A percentile compares a stretch with the other conserved stretches of the same genome.
Conservation (phyloP, 345 rosid genomes). For the Bruguiera sexangula region DNA sequence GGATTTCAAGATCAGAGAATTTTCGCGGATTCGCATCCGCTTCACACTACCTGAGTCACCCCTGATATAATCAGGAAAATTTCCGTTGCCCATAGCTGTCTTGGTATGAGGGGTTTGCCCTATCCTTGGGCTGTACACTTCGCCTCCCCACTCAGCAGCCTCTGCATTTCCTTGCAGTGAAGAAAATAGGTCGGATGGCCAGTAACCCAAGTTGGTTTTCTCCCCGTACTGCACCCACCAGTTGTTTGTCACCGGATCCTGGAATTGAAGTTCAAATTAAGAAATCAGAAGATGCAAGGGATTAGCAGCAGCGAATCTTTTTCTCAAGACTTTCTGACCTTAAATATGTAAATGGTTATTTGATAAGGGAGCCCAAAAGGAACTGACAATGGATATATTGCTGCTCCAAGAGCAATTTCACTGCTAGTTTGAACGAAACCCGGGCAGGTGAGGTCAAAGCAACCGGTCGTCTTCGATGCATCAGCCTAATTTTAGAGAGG, state of each 20-base stretch:
- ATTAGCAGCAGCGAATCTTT: neutral
- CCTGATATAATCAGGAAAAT: conserved; percentile 25
- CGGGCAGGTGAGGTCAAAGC: conserved; percentile 58
- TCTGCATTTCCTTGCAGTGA: conserved; percentile 31
- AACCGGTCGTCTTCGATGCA: conserved; percentile 46
- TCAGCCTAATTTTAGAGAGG: conserved; percentile 31
- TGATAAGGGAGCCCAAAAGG: conserved; percentile 41
- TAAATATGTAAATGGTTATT: conserved; percentile 42
- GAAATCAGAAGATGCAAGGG: neutral
- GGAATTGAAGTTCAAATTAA: neutral
- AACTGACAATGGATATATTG: conserved; percentile 47
- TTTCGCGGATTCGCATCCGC: conserved; percentile 44
- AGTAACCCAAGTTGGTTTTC: conserved; percentile 47
- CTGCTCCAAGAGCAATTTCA: conserved; percentile 54
- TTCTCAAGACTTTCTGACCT: conserved; percentile 24
- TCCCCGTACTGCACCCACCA: conserved; percentile 57
- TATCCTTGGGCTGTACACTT: conserved; percentile 49
- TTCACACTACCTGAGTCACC: conserved; percentile 39
- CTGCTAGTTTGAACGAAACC: conserved; percentile 57
- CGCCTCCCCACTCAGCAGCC: conserved; percentile 58
- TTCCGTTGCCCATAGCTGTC: conserved; percentile 57
- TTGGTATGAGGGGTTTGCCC: conserved; percentile 44
- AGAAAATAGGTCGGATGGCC: conserved; percentile 42
- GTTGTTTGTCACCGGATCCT: conserved; percentile 47
- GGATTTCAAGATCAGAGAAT: conserved; percentile 33